Evolutionary conservation across 495 filamentous ascomycete species (phyloP), one percentile per base, ranked within the genome.

Genomic region (Coniosporium apollinis): DNA sequence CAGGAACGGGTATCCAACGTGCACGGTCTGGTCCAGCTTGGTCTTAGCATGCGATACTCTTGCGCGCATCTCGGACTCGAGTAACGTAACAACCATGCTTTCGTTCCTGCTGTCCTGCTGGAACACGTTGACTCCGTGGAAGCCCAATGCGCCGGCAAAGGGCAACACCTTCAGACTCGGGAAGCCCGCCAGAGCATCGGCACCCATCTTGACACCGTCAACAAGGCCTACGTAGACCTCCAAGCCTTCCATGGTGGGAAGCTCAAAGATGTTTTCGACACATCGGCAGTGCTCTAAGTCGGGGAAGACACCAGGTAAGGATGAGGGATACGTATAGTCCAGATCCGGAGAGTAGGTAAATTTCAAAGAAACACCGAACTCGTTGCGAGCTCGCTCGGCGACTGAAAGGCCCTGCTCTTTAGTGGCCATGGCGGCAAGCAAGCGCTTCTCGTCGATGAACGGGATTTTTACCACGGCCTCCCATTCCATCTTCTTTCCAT

Each of bases 401-500:
- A 76, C 68, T 1, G 69, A 71, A 15, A 99, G 66, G 18, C 79
- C 62, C 30, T 75, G 59, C 38, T 96, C 83, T 50, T 73, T 82
- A 8, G 82, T 76, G 13, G 67, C 76, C 72, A 99, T 89, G 8
- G 87, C 91, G 22, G 62, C 59, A 24, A 99, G 63, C 13, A 99
- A 59, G 3, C 91, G 69, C 33, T 70, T 66, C 52, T 96, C 86
- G 20, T 96, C 84, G 46, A 99, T 99, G 58, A 99, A 99, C 0
- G 91, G 91, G 43, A 99, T 96, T 59, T 94, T 94, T 35, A 96
- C 85, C 25, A 99, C 86, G 20, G 89, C 91, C 49, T 99, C 91
- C 91, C 91, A 99, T 45, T 96, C 91, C 84, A 92, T 91, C 63
- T 93, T 99, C 66, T 99, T 99, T 37, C 91, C 91, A 47, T 96